These are phyloP conservation scores for Oryza meyeriana DNA, from an alignment of 176 grass and related monocot species.

Conservation along the genomic window DNA sequence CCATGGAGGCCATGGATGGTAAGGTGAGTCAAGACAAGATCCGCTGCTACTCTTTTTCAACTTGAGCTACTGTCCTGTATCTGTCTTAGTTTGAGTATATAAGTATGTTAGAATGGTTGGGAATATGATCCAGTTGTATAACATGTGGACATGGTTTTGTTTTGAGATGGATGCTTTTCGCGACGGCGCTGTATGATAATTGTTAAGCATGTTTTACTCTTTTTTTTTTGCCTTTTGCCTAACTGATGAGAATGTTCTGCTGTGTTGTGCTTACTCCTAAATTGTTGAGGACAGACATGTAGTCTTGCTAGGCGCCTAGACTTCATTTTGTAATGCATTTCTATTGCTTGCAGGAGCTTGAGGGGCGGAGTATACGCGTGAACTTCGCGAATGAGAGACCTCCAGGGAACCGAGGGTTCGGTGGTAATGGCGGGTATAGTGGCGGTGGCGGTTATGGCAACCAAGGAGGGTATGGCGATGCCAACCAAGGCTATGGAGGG, in stretches of 20 bases:
- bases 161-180: background rate
- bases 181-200: background rate
- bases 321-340: background rate
- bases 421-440: background rate
- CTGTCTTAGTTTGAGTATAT: background rate
- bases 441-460: background rate
- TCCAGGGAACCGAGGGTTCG: slow-evolving; percentile 3
- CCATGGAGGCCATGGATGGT: slow-evolving; percentile 57
- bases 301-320: background rate
- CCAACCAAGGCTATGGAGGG: slow-evolving; percentile 3
- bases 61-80: background rate
- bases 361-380: slow-evolving; percentile 63
- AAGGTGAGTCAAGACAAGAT: slow-evolving; percentile 42
- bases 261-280: background rate
- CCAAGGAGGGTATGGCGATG: background rate
- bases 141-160: background rate
- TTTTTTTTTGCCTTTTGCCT: background rate
- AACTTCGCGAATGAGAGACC: slow-evolving; percentile 65
- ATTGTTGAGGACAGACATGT: background rate
- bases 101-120: background rate
- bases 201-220: background rate
- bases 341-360: slow-evolving; percentile 49
- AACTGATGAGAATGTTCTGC: background rate
- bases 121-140: background rate
- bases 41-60: background rate